Evolutionary conservation across 2,329 filamentous ascomycete species (phyloP).

Genomic region (Epichloe elymi): DNA sequence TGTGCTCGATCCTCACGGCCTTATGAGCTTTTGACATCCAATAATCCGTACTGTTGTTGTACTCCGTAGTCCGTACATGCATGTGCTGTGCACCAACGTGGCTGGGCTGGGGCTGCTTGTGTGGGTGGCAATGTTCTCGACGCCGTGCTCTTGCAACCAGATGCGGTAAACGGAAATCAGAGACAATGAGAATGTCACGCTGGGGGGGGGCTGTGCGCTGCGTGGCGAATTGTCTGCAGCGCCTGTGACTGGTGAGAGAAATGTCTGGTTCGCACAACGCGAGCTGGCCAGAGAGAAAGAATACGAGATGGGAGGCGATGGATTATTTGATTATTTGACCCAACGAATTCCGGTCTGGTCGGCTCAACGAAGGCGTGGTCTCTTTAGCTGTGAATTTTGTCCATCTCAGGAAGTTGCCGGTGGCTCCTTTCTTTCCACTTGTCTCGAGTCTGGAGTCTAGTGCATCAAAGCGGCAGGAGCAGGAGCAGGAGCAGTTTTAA

Average conservation of each 20-base stretch:
- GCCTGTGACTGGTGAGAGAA: background rate
- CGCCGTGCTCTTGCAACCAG: background rate
- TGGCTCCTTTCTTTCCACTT: background rate
- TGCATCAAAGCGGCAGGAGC: background rate
- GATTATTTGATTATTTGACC: too few relatives aligned
- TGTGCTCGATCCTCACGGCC: background rate
- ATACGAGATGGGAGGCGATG: slow-evolving; percentile 6
- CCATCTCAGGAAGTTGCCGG: background rate
- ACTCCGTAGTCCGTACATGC: background rate
- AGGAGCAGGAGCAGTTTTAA: background rate
- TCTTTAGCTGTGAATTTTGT: background rate
- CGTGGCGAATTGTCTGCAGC: slow-evolving; percentile 1
- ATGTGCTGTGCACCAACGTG: background rate
- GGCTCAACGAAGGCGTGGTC: background rate
- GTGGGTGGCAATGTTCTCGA: slow-evolving; percentile 1
- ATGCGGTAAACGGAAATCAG: background rate
- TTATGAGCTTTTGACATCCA: background rate
- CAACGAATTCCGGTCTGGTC: background rate
- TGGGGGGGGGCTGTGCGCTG: background rate
- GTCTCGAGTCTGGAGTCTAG: background rate
- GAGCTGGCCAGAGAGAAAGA: slow-evolving; percentile 1
- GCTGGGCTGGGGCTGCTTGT: slow-evolving; percentile 1
- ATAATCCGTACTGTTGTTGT: background rate
- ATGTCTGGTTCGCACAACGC: background rate
- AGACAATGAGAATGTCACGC: background rate